Conservation (phyloP, 78 protist genomes). For the Dictyostelium brefeldianum region DNA sequence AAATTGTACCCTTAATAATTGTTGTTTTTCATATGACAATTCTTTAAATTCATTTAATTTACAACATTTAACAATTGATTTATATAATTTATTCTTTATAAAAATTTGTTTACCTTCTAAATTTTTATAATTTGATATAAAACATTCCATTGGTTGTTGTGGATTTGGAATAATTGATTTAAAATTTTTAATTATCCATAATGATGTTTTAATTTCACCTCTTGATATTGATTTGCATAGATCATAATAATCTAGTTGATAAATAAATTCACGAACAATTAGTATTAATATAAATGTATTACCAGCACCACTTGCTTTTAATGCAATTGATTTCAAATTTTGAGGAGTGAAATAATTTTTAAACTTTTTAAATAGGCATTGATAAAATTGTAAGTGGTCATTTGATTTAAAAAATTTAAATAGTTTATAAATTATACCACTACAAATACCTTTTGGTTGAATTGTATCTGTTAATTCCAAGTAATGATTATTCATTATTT, state of each 20-base stretch:
- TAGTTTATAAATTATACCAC: not conserved
- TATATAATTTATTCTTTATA: too few relatives aligned
- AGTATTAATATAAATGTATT: not conserved
- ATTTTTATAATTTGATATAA: too few relatives aligned
- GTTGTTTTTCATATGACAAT: too few relatives aligned
- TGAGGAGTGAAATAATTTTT: not conserved
- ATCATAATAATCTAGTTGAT: not conserved
- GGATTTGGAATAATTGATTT: too few relatives aligned
- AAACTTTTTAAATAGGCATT: not conserved
- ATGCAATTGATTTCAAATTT: not conserved
- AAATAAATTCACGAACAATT: not conserved
- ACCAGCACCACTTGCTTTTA: not conserved
- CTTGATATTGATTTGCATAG: not conserved
- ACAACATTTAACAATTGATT: too few relatives aligned
- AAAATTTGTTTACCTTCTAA: too few relatives aligned
- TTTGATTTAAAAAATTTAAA: not conserved
- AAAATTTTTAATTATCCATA: not conserved
- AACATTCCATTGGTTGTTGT: too few relatives aligned
- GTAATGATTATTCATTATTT: not conserved
- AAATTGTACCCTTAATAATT: too few relatives aligned
- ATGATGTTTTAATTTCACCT: not conserved
- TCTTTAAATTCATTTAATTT: too few relatives aligned
- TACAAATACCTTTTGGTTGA: not conserved
- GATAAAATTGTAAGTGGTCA: not conserved
- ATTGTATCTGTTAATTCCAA: not conserved